These are phyloP conservation scores for Casuarina equisetifolia DNA, from an alignment of 306 rosid species.

Conservation along the genomic window DNA sequence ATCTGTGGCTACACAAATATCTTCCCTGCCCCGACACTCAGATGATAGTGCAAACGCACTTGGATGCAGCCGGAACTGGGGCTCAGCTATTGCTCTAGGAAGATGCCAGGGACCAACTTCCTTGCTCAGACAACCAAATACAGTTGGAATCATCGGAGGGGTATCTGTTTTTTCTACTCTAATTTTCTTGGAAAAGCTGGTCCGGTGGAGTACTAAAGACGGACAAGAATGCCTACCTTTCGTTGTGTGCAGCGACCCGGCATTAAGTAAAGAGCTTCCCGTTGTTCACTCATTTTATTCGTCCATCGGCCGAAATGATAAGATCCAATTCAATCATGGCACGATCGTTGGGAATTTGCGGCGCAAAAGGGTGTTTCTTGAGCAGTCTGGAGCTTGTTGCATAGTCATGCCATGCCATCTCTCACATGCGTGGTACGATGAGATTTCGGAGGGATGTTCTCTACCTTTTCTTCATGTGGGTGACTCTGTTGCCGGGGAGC, in stretches of 20 bases:
- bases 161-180: constrained; percentile 68
- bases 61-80: constrained; percentile 29
- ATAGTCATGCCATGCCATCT: constrained; percentile 76
- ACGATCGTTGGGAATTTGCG: constrained; percentile 46
- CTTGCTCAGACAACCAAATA: constrained; percentile 58
- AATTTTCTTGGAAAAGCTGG: constrained; percentile 84
- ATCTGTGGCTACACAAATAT: constrained; percentile 31
- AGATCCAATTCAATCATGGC: constrained; percentile 30
- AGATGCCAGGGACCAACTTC: constrained; percentile 29
- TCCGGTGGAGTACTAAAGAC: constrained; percentile 60
- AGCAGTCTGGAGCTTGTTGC: constrained; percentile 57
- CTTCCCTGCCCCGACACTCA: constrained; percentile 36
- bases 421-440: constrained; percentile 58
- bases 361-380: constrained; percentile 44
- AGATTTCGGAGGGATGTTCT: constrained; percentile 52
- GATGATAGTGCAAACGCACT: constrained; percentile 47
- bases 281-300: constrained; percentile 33
- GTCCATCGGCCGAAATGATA: constrained; percentile 22
- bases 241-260: constrained; percentile 70
- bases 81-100: constrained; percentile 25
- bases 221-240: constrained; percentile 72
- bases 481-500: constrained; percentile 68
- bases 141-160: constrained; percentile 78
- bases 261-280: constrained; percentile 44
- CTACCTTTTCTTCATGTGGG: constrained; percentile 61